Percentiles rank a stretch among this genome's conserved stretches.
phyloP scores from a whole-genome alignment of 768 basidiomycete species.

The Suillus brevipes region DNA sequence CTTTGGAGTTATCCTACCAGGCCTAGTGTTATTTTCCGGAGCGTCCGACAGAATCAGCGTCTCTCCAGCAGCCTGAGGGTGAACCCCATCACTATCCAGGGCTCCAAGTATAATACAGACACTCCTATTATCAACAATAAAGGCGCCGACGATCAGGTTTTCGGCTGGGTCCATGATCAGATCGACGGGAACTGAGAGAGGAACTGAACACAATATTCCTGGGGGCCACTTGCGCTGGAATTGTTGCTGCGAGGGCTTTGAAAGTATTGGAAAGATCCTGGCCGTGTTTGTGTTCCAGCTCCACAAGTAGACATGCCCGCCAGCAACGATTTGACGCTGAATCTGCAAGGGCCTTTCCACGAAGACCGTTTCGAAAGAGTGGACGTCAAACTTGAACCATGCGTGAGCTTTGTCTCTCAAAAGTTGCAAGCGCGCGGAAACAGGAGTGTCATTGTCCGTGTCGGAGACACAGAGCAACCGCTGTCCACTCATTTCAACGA shows the following conservation, averaged over 20 bases:
- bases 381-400: not conserved
- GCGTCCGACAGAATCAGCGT: not conserved
- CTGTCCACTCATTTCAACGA: not conserved
- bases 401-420: not conserved
- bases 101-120: not conserved
- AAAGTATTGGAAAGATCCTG: not conserved
- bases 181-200: not conserved
- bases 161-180: not conserved
- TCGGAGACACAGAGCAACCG: not conserved
- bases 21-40: no score
- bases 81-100: not conserved
- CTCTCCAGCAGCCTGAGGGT: not conserved
- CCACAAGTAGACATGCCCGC: not conserved
- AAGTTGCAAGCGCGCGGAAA: not conserved
- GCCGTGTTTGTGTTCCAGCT: not conserved
- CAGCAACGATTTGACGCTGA: not conserved
- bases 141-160: not conserved
- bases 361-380: not conserved
- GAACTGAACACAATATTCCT: not conserved
- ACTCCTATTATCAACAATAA: not conserved
- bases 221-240: not conserved
- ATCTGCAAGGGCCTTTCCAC: not conserved
- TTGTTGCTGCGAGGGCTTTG: not conserved
- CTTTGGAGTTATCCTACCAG: no score
- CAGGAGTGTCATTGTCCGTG: not conserved